Evolutionary conservation across 345 rosid genomes (phyloP), one percentile per base, ranked within the genome.

Genomic region (Eucalyptus urophylla): DNA sequence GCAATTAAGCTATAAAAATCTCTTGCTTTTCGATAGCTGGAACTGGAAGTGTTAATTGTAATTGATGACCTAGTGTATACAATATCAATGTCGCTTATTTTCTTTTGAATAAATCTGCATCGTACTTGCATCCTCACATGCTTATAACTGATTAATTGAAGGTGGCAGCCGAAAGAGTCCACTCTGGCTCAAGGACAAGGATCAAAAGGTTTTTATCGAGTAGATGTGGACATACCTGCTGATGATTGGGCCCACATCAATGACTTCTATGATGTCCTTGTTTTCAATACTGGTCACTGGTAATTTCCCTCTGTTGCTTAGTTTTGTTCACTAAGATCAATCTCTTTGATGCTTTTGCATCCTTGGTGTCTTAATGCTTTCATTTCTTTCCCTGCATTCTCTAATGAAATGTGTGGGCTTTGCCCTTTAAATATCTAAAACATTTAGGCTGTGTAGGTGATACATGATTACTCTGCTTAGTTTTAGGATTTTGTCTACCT

Each of bases 271-370:
- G 96, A 97, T 92, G 98, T 96, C 90, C 97, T 97, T 89, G 56
- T 97, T 62, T 96, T 96, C 51, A 97, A 97, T 88, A 97, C 98
- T 86, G 99, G 99, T 87, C 99, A 98, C 90, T 98, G 99, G 99
- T 98, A 95, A 90, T 81, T 76, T 76, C 62, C 87, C 88, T 87
- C 29, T 13, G 45, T 43, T 6, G 44, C 60, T 31, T 51, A 44
- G 49, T 86, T 51, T 50, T 54, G 60, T 86, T 33, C 47, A 40
- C 49, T 54, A 31, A 16, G 43, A 51, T 54, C n/a, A 51, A 11
- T 51, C 69, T 54, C 31, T 86, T 24, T 54, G 45, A 76, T 76
- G 85, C 47, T 40, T 76, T 76, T 76, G 47, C 47, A 76, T 11
- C 25, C 29, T 21, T 40, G 16, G 1, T 40, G 85, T 76, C 85